Conservation (phyloP, 2,329 filamentous ascomycete species). For the Chaetomiaceae sp. region DNA sequence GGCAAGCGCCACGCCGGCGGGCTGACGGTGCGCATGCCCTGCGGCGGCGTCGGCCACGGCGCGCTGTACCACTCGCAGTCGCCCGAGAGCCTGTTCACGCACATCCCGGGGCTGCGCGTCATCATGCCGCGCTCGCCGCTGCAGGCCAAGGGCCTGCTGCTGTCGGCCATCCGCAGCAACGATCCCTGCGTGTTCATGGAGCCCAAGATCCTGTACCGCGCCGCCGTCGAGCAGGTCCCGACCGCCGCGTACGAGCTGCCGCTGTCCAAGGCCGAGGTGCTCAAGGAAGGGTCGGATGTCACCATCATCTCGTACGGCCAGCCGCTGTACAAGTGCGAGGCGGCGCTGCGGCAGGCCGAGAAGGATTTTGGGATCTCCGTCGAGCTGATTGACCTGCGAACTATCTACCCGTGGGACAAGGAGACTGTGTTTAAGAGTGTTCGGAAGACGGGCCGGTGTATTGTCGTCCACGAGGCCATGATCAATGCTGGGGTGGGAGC, state of each 20-base stretch:
- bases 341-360: slow-evolving; percentile 69
- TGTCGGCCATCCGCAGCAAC: slow-evolving; percentile 71
- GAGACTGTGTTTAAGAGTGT: slow-evolving; percentile 76
- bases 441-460: slow-evolving; percentile 76
- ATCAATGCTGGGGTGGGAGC: slow-evolving; percentile 85
- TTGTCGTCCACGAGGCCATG: slow-evolving; percentile 92
- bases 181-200: slow-evolving; percentile 93
- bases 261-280: slow-evolving; percentile 76
- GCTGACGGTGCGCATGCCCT: slow-evolving; percentile 84
- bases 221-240: slow-evolving; percentile 87
- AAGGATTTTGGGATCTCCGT: slow-evolving; percentile 72
- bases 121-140: slow-evolving; percentile 80
- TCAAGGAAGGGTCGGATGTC: slow-evolving; percentile 74
- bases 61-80: slow-evolving; percentile 85
- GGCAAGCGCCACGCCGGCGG: slow-evolving; percentile 64
- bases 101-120: slow-evolving; percentile 79
- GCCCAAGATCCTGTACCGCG: slow-evolving; percentile 87
- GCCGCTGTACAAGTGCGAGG: slow-evolving; percentile 77
- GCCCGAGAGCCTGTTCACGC: slow-evolving; percentile 82
- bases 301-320: slow-evolving; percentile 88
- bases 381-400: slow-evolving; percentile 83
- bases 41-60: slow-evolving; percentile 84
- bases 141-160: slow-evolving; percentile 82
- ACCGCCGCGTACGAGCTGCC: slow-evolving; percentile 76
- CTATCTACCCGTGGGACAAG: slow-evolving; percentile 89